Base-by-base conservation (phyloP, 257 asterid genomes). In the Ehretia macrophylla region DNA sequence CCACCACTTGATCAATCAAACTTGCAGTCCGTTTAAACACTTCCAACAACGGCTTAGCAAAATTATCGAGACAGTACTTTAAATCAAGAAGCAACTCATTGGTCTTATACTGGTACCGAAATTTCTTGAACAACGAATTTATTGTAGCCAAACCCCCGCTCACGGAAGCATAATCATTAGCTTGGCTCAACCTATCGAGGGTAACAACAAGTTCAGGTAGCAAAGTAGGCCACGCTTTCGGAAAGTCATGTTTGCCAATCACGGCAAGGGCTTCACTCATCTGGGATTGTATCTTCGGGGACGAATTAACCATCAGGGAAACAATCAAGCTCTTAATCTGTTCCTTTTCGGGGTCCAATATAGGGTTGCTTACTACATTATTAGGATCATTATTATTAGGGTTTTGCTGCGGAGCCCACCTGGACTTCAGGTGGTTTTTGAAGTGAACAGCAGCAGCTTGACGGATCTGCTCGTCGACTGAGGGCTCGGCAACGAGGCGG, bases 401-500 rank as follows among this genome's bases (percentile, higher is more conserved):
- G 66, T 18, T 70, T 76, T 17, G 54, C 23, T n/a, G 62, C 59
- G 8, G 63, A 55, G 77, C 69, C 97, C 99, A 93, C 23, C 76
- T 84, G n/a, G 81, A 62, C 70, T 83, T 87, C 60, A 86, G 85
- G 12, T 85, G 89, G 76, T 92, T 92, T 58, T 92, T 92, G 61
- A 92, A 92, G 81, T 77, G 81, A 27, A 92, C 96, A 4, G 99
- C 95, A 9, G 96, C 99, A 4, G 97, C 73, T 50, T 83, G 97
- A 22, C 99, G 94, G 87, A 83, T 77, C 85, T 83, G 95, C 49
- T 86, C 96, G 23, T 86, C 94, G 38, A 93, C 85, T 1, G 94
- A 54, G 12, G 87, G 75, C 74, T 80, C 91, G 0, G 94, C 93
- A 1, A 86, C 87, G 22, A 88, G 87, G 22, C 84, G 89, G 72